Evolutionary conservation across 768 basidiomycete genomes (phyloP), one percentile per base, ranked within the genome.

Genomic region (Tulasnella sp.): DNA sequence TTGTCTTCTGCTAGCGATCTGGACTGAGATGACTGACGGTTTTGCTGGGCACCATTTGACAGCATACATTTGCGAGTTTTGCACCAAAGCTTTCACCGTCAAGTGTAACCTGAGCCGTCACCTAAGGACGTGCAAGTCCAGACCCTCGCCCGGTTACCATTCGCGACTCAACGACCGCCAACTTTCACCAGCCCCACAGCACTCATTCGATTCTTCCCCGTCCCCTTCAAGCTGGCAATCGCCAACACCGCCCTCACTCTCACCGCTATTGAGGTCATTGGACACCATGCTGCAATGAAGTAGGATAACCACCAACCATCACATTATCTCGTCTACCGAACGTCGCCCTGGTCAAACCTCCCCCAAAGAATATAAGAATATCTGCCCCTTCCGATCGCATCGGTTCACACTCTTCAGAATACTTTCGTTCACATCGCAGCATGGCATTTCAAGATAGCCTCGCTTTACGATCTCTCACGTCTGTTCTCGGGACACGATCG

Each of bases 21-120:
- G 5, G 49, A 49, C 45, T 49, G 19, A 15, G 45, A 49, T 49
- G 45, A 49, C 45, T 49, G 45, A 49, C 19, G 19, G 19, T 22
- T 34, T 5, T 11, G 25, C 29, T 34, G 34, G 8, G 19, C 38
- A 36, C n/a, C 42, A 6, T 71, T 29, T 8, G 37, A 39, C 25
- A 71, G 69, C 69, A 1, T 71, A 19, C 69, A 14, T 37, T 36
- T 71, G 69, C 69, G 42, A 71, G 3, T 38, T 71, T 17, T 71
- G 69, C 29, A 71, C 37, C 1, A 71, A 38, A 31, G 37, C 38
- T 9, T 71, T 71, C 29, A 45, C 69, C 34, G 37, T 45, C 37
- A 71, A 71, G 42, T 71, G 38, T 8, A 71, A 71, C 29, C 36
- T 71, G 5, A 71, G n/a, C 38, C 69, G 69, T 34, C 69, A 71